Base-by-base conservation (phyloP, 331 rosid species). In the Dryas integrifolia region DNA sequence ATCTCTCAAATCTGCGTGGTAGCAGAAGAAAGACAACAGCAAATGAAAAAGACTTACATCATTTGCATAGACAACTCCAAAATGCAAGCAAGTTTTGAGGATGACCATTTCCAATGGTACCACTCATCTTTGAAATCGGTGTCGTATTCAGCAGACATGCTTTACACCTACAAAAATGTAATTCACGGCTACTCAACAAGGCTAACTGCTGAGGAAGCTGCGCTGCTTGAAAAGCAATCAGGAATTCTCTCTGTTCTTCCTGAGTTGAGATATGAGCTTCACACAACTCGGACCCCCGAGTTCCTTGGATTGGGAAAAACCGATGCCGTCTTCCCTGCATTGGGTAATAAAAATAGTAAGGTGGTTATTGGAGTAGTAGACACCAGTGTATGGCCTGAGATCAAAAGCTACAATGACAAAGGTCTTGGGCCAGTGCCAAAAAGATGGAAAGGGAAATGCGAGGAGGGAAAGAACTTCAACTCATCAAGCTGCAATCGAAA, bases 131-230 rank as follows among this genome's bases (percentile, higher is more conserved):
- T 92, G 58, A 82, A 79, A 53, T 76, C 89, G 10, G 88, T 82
- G 26, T 88, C 97, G 6, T 75, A 84, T 57, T 77, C 87, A 0
- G 93, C 96, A 30, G 82, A 86, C 72, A 83, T 84, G 88, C 39
- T 92, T 16, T 90, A 92, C 70, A 82, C 87, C 46, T 92, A 88
- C 82, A 70, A 82, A 82, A 84, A 80, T 39, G 83, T 82, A 53
- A 76, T 82, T 72, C 97, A 92, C 39, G 93, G 98, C 65, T 90
- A 85, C 88, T 90, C 93, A 67, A 60, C 92, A 5, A 87, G 92
- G 82, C 83, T 92, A 39, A 87, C 89, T 16, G 69, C 45, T 11
- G 69, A 87, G 59, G 93, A 90, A 77, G 92, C 89, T 30, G 85
- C 82, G 47, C 67, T 78, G 26, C 91, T 92, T 0, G 72, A 74